These are phyloP conservation scores for Xylariaceae sp. DNA, from an alignment of 2,329 filamentous ascomycete species.

Conservation along the genomic window DNA sequence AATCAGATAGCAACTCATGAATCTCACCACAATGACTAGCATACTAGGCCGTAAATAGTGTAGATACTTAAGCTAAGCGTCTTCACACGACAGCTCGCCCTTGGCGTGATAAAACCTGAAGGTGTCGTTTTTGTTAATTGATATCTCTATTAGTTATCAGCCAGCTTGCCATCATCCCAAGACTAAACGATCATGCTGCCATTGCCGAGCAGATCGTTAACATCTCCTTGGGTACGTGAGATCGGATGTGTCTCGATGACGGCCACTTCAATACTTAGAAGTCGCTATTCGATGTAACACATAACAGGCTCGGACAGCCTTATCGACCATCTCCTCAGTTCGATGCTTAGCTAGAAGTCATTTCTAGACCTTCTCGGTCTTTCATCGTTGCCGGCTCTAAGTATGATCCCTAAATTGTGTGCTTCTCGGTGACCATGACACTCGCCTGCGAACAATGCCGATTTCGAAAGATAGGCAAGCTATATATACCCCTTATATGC, in stretches of 20 bases:
- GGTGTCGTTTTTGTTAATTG: neutral
- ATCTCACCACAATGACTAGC: neutral
- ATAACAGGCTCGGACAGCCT: no score
- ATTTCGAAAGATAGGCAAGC: no score
- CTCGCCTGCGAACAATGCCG: no score
- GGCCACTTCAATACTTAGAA: neutral
- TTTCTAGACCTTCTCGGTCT: no score
- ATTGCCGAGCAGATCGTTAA: neutral
- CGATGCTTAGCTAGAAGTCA: no score
- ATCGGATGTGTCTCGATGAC: constrained; percentile 3
- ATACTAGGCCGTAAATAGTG: neutral
- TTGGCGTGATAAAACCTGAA: neutral
- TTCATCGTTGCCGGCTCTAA: no score
- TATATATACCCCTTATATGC: no score
- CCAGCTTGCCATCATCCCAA: neutral
- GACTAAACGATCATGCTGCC: neutral
- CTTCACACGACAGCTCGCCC: neutral
- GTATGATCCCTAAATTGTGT: no score
- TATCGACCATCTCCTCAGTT: no score
- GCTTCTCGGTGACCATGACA: no score
- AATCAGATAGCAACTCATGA: neutral
- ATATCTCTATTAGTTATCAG: neutral
- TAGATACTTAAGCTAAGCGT: neutral
- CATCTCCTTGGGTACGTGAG: constrained; percentile 1
- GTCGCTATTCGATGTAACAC: constrained; percentile 4